Evolutionary conservation across 2,329 filamentous ascomycete genomes (phyloP).

Genomic region (Fusarium torulosum): DNA sequence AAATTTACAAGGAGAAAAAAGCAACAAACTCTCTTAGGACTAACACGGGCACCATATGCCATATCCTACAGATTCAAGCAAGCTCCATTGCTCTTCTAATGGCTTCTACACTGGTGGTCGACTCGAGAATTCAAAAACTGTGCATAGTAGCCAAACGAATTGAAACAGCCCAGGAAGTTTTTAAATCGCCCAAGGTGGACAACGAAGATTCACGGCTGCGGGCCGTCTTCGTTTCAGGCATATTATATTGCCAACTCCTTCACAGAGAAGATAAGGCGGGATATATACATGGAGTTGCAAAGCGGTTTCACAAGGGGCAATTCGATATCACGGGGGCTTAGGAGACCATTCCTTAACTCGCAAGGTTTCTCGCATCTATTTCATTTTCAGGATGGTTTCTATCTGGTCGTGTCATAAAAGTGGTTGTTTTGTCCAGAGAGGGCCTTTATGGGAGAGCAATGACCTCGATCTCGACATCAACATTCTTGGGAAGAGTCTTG

Average conservation of each 20-base stretch:
- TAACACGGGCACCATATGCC: constrained; percentile 13
- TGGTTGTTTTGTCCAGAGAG: neutral
- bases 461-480: constrained; percentile 90
- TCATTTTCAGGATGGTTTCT: constrained; percentile 2
- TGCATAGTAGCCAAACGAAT: neutral
- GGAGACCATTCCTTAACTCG: too few relatives aligned
- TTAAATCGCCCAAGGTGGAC: neutral
- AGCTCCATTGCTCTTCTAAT: neutral
- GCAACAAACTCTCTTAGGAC: constrained; percentile 4
- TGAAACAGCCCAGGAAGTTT: neutral
- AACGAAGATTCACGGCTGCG: neutral
- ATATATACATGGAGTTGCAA: neutral
- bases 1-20: neutral
- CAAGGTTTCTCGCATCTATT: neutral
- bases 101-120: neutral
- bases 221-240: neutral
- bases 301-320: neutral
- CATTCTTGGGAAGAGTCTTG: constrained; percentile 87
- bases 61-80: constrained; percentile 10
- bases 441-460: constrained; percentile 74
- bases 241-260: neutral
- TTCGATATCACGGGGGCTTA: too few relatives aligned
- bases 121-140: neutral
- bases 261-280: neutral
- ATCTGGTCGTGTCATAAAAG: neutral